phyloP scores from a whole-genome alignment of 2,329 filamentous ascomycete species.

The Chrysoporthe puriensis region DNA sequence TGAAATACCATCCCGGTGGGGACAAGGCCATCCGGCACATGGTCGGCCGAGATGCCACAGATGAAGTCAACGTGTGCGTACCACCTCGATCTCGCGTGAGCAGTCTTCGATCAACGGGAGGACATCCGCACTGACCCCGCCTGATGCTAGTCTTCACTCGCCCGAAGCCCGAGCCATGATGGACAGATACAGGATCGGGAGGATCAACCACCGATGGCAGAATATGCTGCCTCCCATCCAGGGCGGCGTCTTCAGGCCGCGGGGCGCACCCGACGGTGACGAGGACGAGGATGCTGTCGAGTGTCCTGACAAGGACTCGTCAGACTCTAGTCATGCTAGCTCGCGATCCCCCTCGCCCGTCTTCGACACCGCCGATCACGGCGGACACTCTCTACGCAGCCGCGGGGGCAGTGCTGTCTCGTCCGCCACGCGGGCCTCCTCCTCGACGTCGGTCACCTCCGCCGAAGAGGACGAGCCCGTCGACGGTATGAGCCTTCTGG shows the following conservation, averaged over 20 bases:
- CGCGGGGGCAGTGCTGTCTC: constrained; percentile 37
- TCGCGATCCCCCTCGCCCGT: constrained; percentile 55
- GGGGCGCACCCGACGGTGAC: constrained; percentile 40
- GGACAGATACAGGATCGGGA: constrained; percentile 81
- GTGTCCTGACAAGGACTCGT: constrained; percentile 24
- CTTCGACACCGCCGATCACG: constrained; percentile 47
- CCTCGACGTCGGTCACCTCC: constrained; percentile 63
- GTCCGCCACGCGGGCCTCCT: constrained; percentile 44
- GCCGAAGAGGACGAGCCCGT: constrained; percentile 45
- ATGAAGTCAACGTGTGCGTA: constrained; percentile 86
- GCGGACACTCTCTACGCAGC: constrained; percentile 42
- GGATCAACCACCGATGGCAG: constrained; percentile 77
- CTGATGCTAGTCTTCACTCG: constrained; percentile 73
- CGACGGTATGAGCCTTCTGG: constrained; percentile 67
- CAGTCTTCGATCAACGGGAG: not conserved
- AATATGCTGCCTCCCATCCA: constrained; percentile 94
- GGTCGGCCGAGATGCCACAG: constrained; percentile 91
- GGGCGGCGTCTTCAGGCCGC: constrained; percentile 73
- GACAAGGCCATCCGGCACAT: constrained; percentile 90
- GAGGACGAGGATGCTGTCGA: constrained; percentile 32
- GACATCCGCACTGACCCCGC: constrained; percentile 16
- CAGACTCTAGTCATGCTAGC: constrained; percentile 29
- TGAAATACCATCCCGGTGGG: constrained; percentile 89
- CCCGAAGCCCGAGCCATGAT: constrained; percentile 74
- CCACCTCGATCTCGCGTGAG: not conserved